phyloP scores from a whole-genome alignment of 805 yeast genomes.

The Sungouiella blattae region DNA sequence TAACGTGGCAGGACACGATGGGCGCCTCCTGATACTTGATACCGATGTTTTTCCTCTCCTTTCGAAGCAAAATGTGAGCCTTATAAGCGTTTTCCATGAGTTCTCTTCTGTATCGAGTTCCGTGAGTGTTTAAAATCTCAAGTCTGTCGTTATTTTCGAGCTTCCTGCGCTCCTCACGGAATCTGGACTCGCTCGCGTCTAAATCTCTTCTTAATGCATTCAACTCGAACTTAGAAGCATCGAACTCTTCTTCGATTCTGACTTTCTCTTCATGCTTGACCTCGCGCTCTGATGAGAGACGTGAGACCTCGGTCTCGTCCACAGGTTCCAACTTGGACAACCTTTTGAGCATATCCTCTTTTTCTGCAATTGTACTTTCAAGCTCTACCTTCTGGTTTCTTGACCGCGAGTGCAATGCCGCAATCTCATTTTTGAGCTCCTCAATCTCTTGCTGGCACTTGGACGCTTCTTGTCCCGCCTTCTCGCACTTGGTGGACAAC shows the following conservation, averaged over 20 bases:
- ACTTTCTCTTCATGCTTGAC: slow-evolving; percentile 15
- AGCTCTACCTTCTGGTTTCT: slow-evolving; percentile 12
- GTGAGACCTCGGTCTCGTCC: slow-evolving; percentile 6
- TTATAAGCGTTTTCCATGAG: slow-evolving; percentile 39
- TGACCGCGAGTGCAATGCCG: slow-evolving; percentile 10
- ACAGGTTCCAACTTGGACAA: slow-evolving; percentile 6
- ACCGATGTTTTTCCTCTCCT: slow-evolving; percentile 30
- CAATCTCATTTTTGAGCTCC: slow-evolving; percentile 9
- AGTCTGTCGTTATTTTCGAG: slow-evolving; percentile 45
- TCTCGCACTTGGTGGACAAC: neutral
- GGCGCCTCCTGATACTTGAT: slow-evolving; percentile 72
- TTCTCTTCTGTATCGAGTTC: slow-evolving; percentile 26
- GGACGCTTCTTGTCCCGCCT: slow-evolving; percentile 3
- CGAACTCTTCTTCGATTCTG: slow-evolving; percentile 27
- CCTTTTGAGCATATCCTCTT: slow-evolving; percentile 6
- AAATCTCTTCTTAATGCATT: slow-evolving; percentile 8
- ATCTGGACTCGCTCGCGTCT: slow-evolving; percentile 5
- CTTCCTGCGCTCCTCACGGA: slow-evolving; percentile 11
- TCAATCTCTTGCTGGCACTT: slow-evolving; percentile 1
- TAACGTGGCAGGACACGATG: slow-evolving; percentile 55
- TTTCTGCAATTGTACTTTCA: slow-evolving; percentile 7
- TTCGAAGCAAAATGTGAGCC: slow-evolving; percentile 34
- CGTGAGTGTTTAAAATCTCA: slow-evolving; percentile 36
- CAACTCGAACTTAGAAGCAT: slow-evolving; percentile 5
- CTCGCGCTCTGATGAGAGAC: slow-evolving; percentile 6